Evolutionary conservation across 345 rosid species (phyloP).

Genomic region (Euphorbia tirucalli): DNA sequence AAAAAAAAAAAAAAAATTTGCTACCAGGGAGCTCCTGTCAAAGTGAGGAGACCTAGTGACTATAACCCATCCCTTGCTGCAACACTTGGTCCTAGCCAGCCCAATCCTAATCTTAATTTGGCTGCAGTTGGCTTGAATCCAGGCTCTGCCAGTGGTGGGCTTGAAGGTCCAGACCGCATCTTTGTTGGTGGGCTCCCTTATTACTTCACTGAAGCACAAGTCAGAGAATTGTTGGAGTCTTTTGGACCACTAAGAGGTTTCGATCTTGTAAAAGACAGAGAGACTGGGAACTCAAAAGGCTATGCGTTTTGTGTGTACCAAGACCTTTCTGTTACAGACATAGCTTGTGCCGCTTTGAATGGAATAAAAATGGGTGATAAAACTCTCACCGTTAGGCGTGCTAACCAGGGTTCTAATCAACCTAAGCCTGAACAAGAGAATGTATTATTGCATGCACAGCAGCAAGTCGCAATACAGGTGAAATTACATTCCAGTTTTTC

Average conservation of each 20-base stretch:
- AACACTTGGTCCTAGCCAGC: conserved; percentile 97
- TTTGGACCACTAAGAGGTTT: conserved; percentile 84
- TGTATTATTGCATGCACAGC: conserved; percentile 83
- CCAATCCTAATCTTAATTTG: conserved; percentile 86
- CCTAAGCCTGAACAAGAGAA: conserved; percentile 97
- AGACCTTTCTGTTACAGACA: conserved; percentile 91
- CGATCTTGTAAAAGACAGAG: conserved; percentile 91
- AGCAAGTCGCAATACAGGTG: conserved; percentile 97
- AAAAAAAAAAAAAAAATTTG: no score
- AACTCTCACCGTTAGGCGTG: conserved; percentile 93
- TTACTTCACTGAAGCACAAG: conserved; percentile 86
- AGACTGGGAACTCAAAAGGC: conserved; percentile 92
- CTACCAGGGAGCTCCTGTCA: conserved; percentile 80
- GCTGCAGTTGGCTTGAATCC: conserved; percentile 87
- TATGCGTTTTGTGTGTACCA: conserved; percentile 91
- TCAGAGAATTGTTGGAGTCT: conserved; percentile 90
- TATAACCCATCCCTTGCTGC: conserved; percentile 95
- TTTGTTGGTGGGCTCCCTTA: conserved; percentile 94
- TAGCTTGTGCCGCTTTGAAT: conserved; percentile 92
- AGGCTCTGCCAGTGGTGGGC: conserved; percentile 84
- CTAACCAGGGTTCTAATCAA: conserved; percentile 82
- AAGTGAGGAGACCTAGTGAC: conserved; percentile 97
- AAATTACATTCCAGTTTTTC: not conserved
- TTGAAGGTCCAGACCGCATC: conserved; percentile 96
- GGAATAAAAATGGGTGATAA: conserved; percentile 99